These are phyloP conservation scores for Abortiporus biennis DNA, from an alignment of 1,284 basidiomycete species.

Conservation along the genomic window DNA sequence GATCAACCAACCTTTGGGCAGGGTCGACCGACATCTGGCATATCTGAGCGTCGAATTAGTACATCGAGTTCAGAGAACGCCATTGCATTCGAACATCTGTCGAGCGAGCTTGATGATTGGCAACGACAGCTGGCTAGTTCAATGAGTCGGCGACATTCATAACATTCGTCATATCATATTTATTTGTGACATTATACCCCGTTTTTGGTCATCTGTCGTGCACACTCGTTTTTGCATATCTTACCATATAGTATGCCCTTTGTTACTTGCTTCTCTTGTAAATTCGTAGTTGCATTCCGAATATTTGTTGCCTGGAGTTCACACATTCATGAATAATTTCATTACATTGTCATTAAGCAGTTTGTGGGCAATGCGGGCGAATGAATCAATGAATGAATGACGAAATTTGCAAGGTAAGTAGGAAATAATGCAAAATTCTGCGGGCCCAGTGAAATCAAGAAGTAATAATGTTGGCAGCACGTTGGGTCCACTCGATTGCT, in stretches of 20 bases:
- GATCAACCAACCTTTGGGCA: conserved; percentile 68
- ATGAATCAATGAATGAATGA: neutral
- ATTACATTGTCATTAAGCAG: neutral
- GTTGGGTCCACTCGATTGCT: conserved; percentile 85
- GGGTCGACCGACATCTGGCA: conserved; percentile 56
- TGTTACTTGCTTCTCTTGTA: conserved; percentile 22
- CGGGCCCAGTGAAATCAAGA: conserved; percentile 9
- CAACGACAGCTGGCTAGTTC: conserved; percentile 73
- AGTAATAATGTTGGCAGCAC: conserved; percentile 28
- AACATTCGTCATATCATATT: conserved; percentile 52
- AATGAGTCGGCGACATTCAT: conserved; percentile 66
- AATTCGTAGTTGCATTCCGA: conserved; percentile 13
- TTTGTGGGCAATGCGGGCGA: no score
- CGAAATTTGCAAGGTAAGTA: neutral
- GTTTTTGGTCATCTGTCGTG: conserved; percentile 20
- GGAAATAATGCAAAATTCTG: neutral
- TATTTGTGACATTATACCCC: conserved; percentile 26
- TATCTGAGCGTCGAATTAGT: conserved; percentile 60
- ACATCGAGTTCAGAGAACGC: conserved; percentile 79
- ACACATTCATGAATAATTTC: conserved; percentile 2
- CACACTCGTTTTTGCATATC: conserved; percentile 47
- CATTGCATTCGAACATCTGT: conserved; percentile 66
- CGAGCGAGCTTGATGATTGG: conserved; percentile 78
- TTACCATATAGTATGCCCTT: conserved; percentile 31
- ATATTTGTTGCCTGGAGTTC: conserved; percentile 5